A percentile compares a stretch with the other conserved stretches of the same genome.
Conservation (phyloP, 768 basidiomycete genomes). For the Phanerochaete carnosa region DNA sequence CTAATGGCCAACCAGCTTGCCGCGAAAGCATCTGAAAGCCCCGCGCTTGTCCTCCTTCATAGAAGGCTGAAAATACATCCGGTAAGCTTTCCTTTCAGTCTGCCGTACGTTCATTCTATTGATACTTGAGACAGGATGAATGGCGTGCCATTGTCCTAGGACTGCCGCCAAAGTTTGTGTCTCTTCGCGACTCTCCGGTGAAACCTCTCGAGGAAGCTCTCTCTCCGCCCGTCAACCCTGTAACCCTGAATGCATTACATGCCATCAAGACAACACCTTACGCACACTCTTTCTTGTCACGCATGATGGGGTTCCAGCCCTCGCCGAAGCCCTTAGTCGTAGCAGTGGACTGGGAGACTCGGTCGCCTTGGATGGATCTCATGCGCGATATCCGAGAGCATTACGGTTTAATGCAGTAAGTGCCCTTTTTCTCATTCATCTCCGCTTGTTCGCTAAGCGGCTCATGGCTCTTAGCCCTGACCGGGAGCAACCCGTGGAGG, state of each 20-base stretch:
- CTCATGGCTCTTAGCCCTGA: slow-evolving; percentile 44
- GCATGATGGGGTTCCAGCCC: slow-evolving; percentile 45
- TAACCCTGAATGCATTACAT: slow-evolving; percentile 49
- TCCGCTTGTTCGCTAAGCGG: too few relatives aligned
- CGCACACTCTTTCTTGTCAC: slow-evolving; percentile 61
- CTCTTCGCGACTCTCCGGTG: neutral
- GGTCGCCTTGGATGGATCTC: slow-evolving; percentile 69
- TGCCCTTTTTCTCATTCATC: neutral
- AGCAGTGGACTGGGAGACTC: slow-evolving; percentile 69
- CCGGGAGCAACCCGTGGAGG: slow-evolving; percentile 40
- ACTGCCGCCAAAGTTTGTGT: neutral
- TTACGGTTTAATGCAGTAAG: slow-evolving; percentile 59
- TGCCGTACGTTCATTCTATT: too few relatives aligned
- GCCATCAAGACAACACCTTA: slow-evolving; percentile 62
- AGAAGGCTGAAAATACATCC: slow-evolving; percentile 14
- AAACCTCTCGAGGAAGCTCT: slow-evolving; percentile 10
- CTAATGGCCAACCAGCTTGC: slow-evolving; percentile 6
- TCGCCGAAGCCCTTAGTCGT: slow-evolving; percentile 37
- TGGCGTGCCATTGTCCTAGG: neutral
- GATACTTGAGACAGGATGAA: slow-evolving; percentile 3
- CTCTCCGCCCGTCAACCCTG: slow-evolving; percentile 22
- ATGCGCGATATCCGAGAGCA: slow-evolving; percentile 73
- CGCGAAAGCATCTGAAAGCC: neutral
- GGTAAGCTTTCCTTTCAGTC: slow-evolving; percentile 8
- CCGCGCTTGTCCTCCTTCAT: slow-evolving; percentile 4